phyloP scores from a whole-genome alignment of 257 asterid genomes.

The Echites panduratus region DNA sequence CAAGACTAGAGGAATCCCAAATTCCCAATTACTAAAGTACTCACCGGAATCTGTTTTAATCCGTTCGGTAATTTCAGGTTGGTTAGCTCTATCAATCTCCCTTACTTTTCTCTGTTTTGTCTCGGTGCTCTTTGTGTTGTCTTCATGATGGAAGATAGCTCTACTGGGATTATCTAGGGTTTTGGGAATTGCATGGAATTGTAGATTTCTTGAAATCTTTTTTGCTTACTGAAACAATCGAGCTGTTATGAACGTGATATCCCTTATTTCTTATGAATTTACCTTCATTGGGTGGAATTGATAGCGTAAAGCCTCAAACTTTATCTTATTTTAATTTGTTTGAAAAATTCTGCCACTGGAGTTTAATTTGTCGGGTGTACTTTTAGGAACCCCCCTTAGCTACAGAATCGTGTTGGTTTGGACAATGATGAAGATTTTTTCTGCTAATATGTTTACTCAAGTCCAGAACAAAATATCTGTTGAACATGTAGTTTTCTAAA shows the following conservation, averaged over 20 bases:
- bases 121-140: neutral
- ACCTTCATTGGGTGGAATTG: neutral
- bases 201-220: neutral
- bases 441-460: neutral
- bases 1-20: neutral
- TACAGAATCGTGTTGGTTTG: too few relatives aligned
- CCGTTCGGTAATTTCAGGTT: conserved; percentile 1
- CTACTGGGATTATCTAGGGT: neutral
- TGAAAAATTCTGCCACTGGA: too few relatives aligned
- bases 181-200: neutral
- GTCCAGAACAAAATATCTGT: neutral
- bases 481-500: neutral
- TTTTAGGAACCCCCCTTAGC: neutral
- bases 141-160: neutral
- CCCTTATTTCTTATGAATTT: neutral
- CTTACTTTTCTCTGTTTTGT: neutral
- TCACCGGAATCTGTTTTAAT: neutral
- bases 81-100: neutral
- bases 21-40: too few relatives aligned
- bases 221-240: neutral
- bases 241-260: neutral
- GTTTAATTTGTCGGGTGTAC: neutral
- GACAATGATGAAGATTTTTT: neutral
- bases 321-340: neutral
- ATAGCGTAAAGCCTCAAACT: neutral